Evolutionary conservation across 306 rosid genomes (phyloP).

Genomic region (Malus sylvestris): DNA sequence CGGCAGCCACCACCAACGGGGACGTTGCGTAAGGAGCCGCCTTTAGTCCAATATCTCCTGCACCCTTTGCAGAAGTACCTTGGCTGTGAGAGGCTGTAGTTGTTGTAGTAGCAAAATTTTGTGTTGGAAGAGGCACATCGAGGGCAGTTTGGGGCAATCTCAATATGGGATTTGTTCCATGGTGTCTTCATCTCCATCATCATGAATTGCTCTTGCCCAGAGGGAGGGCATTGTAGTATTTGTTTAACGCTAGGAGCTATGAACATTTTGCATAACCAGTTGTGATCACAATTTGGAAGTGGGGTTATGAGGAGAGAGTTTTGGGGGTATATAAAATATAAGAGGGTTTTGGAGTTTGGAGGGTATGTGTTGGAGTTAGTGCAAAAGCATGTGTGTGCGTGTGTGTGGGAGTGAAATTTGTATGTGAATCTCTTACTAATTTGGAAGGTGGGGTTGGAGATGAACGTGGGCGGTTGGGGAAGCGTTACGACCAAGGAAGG

Average conservation of each 20-base stretch:
- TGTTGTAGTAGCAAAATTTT: slow-evolving; percentile 94
- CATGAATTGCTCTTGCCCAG: neutral
- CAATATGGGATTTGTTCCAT: slow-evolving; percentile 51
- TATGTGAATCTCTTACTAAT: neutral
- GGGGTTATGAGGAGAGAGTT: slow-evolving; percentile 1
- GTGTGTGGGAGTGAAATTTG: neutral
- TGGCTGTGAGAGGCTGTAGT: slow-evolving; percentile 92
- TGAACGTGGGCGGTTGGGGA: slow-evolving; percentile 83
- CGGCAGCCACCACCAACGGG: slow-evolving; percentile 83
- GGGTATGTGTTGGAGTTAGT: slow-evolving; percentile 9
- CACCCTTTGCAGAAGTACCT: slow-evolving; percentile 84
- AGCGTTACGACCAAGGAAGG: slow-evolving; percentile 54
- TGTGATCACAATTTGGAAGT: neutral
- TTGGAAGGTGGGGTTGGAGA: slow-evolving; percentile 1
- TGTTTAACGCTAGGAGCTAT: neutral
- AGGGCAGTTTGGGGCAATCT: slow-evolving; percentile 75
- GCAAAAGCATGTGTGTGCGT: slow-evolving; percentile 20
- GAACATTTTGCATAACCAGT: neutral
- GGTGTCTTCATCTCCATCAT: slow-evolving; percentile 14
- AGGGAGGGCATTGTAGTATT: neutral
- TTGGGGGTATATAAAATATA: neutral
- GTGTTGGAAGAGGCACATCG: slow-evolving; percentile 88
- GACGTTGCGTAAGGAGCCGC: slow-evolving; percentile 77
- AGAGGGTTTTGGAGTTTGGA: neutral
- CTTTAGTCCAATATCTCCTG: slow-evolving; percentile 91